Evolutionary conservation across 2,329 filamentous ascomycete genomes (phyloP).

Genomic region (Xylaria sp.): DNA sequence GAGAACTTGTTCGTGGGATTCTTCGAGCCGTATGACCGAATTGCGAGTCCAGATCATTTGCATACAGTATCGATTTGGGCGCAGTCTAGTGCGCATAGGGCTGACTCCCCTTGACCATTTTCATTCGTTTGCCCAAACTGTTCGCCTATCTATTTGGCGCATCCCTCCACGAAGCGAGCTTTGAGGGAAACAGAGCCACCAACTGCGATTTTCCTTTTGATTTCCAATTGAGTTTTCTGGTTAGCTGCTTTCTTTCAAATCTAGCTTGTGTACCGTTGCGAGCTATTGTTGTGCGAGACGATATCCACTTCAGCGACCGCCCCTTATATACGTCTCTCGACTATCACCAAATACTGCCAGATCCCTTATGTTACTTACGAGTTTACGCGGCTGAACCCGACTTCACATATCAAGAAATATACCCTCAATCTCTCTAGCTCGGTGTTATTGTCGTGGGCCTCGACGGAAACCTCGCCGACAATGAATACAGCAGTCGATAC

Average conservation of each 20-base stretch:
- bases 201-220: neutral
- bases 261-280: neutral
- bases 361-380: constrained; percentile 13
- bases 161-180: neutral
- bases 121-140: neutral
- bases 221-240: neutral
- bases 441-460: neutral
- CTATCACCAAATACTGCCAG: neutral
- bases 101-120: neutral
- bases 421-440: neutral
- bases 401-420: neutral
- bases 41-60: neutral
- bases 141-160: neutral
- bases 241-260: neutral
- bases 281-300: neutral
- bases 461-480: neutral
- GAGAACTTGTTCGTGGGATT: neutral
- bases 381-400: neutral
- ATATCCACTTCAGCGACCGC: neutral
- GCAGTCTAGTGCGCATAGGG: neutral
- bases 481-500: constrained; percentile 33
- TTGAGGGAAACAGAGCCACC: neutral
- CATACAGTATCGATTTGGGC: neutral
- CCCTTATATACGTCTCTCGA: neutral
- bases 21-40: neutral